Evolutionary conservation across 345 rosid genomes (phyloP).

Genomic region (Capsella bursapastoris): DNA sequence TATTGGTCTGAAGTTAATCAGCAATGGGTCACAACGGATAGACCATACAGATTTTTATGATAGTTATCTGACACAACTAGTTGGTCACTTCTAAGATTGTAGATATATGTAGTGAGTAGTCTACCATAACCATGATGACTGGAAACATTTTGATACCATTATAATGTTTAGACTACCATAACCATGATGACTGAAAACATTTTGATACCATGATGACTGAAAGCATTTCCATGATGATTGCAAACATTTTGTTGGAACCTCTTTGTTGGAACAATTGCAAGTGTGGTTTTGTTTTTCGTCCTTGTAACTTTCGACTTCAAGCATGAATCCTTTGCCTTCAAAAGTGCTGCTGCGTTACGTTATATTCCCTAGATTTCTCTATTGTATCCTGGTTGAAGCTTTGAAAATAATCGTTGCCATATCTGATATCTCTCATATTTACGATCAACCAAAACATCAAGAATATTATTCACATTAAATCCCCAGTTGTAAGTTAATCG

Average conservation of each 20-base stretch:
- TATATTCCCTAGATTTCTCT: neutral
- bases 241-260: neutral
- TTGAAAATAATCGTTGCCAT: neutral
- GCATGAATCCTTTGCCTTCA: neutral
- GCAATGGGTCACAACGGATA: neutral
- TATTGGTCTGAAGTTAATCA: conserved; percentile 3
- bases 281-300: neutral
- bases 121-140: neutral
- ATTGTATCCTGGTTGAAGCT: neutral
- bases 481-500: neutral
- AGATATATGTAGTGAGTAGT: neutral
- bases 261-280: neutral
- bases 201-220: neutral
- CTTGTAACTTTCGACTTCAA: neutral
- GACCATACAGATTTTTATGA: neutral
- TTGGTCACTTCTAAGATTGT: neutral
- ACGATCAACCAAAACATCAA: neutral
- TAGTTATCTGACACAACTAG: neutral
- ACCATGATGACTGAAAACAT: neutral
- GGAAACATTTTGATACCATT: neutral
- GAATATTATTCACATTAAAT: neutral
- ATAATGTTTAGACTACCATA: neutral
- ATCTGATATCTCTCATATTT: neutral
- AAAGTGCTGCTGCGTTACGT: neutral
- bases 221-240: neutral